phyloP scores from a whole-genome alignment of 1,139 yeast genomes.

The Candida pseudoviswanathii region DNA sequence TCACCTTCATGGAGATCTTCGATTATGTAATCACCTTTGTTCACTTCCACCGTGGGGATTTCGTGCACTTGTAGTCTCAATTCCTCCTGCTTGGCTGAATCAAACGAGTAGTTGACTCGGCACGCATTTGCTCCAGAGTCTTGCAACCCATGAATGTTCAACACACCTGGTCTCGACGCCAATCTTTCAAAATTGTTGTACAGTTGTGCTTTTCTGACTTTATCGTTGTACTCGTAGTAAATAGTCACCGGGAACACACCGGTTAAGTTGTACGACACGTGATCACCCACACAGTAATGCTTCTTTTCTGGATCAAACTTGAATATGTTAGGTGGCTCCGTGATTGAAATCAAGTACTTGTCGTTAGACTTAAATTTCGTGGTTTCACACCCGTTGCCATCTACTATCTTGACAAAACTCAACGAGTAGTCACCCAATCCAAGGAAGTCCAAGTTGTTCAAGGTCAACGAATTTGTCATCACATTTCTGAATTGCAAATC shows the following conservation, averaged over 20 bases:
- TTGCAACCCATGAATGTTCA: slow-evolving; percentile 66
- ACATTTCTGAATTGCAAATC: slow-evolving; percentile 18
- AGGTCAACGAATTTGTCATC: slow-evolving; percentile 18
- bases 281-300: slow-evolving; percentile 88
- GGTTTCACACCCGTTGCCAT: slow-evolving; percentile 69
- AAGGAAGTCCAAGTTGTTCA: slow-evolving; percentile 16
- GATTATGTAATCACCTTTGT: slow-evolving; percentile 73
- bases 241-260: slow-evolving; percentile 84
- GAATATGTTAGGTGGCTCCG: slow-evolving; percentile 73
- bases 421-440: slow-evolving; percentile 58
- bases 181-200: slow-evolving; percentile 60
- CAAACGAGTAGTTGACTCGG: slow-evolving; percentile 55
- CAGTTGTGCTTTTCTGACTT: slow-evolving; percentile 60
- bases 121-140: slow-evolving; percentile 79
- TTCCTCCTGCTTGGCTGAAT: slow-evolving; percentile 38
- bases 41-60: slow-evolving; percentile 87
- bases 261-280: slow-evolving; percentile 69
- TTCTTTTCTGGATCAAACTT: slow-evolving; percentile 39
- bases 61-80: slow-evolving; percentile 66
- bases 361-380: slow-evolving; percentile 39
- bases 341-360: slow-evolving; percentile 53
- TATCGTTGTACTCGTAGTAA: slow-evolving; percentile 70
- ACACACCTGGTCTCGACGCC: slow-evolving; percentile 79
- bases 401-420: slow-evolving; percentile 57
- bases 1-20: slow-evolving; percentile 90